Evolutionary conservation across 768 basidiomycete genomes (phyloP).

Genomic region (Ramaria rubella): DNA sequence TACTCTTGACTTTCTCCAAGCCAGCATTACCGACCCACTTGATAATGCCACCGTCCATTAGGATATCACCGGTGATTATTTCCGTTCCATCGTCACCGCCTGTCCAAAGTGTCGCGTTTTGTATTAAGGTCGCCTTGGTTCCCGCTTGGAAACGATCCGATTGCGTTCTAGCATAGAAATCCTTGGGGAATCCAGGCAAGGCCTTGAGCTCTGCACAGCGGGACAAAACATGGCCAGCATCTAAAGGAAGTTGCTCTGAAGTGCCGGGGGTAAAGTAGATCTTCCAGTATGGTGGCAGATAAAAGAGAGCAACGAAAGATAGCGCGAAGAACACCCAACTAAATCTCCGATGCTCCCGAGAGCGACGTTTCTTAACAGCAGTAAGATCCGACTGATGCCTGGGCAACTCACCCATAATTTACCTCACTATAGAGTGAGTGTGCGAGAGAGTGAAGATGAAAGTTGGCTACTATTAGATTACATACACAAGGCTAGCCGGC

Average conservation of each 20-base stretch:
- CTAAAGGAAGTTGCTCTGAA: slow-evolving; percentile 1
- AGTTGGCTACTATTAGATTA: too few species aligned
- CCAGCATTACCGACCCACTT: slow-evolving; percentile 43
- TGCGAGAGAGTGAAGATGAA: too few species aligned
- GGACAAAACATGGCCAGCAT: slow-evolving; percentile 5
- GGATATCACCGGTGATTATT: slow-evolving; percentile 50
- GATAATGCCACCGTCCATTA: slow-evolving; percentile 60
- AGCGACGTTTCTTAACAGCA: background rate
- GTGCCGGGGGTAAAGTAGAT: background rate
- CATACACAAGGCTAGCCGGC: too few species aligned
- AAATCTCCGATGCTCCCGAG: background rate
- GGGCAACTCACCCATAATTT: background rate
- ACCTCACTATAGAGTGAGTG: too few species aligned
- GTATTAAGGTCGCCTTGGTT: slow-evolving; percentile 48
- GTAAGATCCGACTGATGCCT: background rate
- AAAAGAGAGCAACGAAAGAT: background rate
- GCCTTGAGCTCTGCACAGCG: slow-evolving; percentile 14
- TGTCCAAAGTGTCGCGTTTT: slow-evolving; percentile 77
- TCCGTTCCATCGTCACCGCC: slow-evolving; percentile 57
- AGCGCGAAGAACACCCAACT: background rate
- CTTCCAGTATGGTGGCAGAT: background rate
- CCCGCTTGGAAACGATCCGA: slow-evolving; percentile 54
- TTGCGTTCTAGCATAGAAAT: slow-evolving; percentile 14
- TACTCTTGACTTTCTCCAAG: slow-evolving; percentile 17
- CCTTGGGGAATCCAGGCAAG: slow-evolving; percentile 15